Evolutionary conservation across 2,329 filamentous ascomycete species (phyloP).

Genomic region (Neofusicoccum ribis): DNA sequence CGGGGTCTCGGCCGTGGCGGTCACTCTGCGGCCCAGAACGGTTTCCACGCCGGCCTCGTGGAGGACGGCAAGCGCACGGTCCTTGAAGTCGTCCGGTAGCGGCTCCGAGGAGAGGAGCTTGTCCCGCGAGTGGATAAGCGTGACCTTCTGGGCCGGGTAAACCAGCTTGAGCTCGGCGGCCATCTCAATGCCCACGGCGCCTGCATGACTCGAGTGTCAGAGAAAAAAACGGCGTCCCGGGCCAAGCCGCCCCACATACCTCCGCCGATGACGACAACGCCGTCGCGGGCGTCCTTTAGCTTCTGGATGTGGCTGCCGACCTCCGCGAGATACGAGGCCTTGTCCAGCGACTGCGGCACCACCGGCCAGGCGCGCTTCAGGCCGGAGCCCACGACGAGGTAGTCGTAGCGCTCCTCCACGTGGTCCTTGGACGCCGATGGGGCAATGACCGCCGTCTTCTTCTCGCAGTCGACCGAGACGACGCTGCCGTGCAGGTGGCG

Average conservation of each 20-base stretch:
- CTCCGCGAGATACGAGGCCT: constrained; percentile 62
- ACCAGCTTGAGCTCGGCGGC: constrained; percentile 73
- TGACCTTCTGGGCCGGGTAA: constrained; percentile 65
- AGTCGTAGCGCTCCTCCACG: constrained; percentile 61
- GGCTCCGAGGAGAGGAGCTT: constrained; percentile 72
- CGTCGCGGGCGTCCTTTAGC: not conserved
- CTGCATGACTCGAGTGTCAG: constrained; percentile 33
- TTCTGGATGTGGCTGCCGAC: constrained; percentile 57
- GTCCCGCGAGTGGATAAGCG: constrained; percentile 70
- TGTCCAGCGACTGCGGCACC: constrained; percentile 66
- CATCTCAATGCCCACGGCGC: constrained; percentile 81
- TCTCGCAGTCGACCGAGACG: constrained; percentile 1
- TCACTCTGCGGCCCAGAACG: constrained; percentile 61
- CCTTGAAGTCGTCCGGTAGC: constrained; percentile 69
- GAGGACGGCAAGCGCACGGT: constrained; percentile 59
- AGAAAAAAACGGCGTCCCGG: not conserved
- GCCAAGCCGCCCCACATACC: constrained; percentile 37
- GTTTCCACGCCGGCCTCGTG: constrained; percentile 65
- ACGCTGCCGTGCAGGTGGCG: constrained; percentile 7
- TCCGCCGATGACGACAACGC: constrained; percentile 72
- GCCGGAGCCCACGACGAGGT: constrained; percentile 71
- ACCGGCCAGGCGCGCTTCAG: constrained; percentile 70
- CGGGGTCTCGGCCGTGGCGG: constrained; percentile 33
- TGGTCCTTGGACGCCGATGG: not conserved
- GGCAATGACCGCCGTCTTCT: not conserved